Conservation (phyloP, 1,284 basidiomycete genomes). For the Flammula alnicola region DNA sequence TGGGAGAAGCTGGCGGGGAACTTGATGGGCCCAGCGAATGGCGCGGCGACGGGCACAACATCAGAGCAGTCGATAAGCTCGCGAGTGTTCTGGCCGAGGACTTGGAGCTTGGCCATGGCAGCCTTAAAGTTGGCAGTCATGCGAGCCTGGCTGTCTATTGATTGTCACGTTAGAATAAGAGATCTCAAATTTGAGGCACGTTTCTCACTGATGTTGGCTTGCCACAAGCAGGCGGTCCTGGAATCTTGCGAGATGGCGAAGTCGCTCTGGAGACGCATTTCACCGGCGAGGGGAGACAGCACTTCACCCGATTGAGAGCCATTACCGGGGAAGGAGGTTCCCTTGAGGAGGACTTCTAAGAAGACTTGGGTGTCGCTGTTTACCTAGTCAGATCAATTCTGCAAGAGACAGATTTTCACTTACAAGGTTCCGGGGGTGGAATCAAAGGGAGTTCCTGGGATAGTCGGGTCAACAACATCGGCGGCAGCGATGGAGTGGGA, state of each 20-base stretch:
- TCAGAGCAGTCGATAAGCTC: conserved; percentile 36
- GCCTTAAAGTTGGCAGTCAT: conserved; percentile 34
- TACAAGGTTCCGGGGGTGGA: conserved; percentile 19
- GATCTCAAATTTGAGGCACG: neutral
- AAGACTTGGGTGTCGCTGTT: conserved; percentile 30
- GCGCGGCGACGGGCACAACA: conserved; percentile 26
- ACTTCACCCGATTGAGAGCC: conserved; percentile 27
- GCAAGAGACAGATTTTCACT: too few relatives aligned
- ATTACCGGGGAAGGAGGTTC: conserved; percentile 25
- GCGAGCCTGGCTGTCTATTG: conserved; percentile 29
- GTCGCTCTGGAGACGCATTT: conserved; percentile 31
- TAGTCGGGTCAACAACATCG: conserved; percentile 24
- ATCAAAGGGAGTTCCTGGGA: conserved; percentile 40
- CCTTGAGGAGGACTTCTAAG: conserved; percentile 30
- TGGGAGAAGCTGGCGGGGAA: conserved; percentile 28
- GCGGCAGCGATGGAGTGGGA: conserved; percentile 31
- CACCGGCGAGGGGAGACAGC: conserved; percentile 27
- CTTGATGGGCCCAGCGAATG: conserved; percentile 27
- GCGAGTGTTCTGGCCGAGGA: conserved; percentile 29
- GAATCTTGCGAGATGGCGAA: conserved; percentile 25
- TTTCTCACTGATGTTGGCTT: conserved; percentile 25
- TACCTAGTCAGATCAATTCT: too few relatives aligned
- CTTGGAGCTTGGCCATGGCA: conserved; percentile 35
- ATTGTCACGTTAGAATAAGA: conserved; percentile 12
- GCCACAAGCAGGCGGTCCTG: conserved; percentile 33